Conservation (phyloP, 805 yeast species). For the Starmerella scarabaei region DNA sequence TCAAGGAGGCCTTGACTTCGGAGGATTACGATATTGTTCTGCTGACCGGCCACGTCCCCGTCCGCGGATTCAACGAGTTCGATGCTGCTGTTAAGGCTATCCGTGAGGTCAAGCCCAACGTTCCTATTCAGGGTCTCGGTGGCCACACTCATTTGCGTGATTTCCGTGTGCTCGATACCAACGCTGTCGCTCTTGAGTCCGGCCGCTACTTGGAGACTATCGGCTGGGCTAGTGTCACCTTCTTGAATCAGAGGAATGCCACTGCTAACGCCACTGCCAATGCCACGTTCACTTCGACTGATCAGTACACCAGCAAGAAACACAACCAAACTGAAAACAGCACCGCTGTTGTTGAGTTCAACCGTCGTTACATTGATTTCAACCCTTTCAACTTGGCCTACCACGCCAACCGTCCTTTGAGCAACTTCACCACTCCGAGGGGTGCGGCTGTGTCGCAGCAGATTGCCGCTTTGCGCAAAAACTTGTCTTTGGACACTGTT, state of each 20-base stretch:
- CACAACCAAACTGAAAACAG: constrained; percentile 7
- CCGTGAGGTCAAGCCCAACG: constrained; percentile 46
- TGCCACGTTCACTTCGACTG: constrained; percentile 1
- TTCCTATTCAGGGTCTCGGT: constrained; percentile 73
- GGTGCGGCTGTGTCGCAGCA: constrained; percentile 40
- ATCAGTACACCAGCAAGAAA: neutral
- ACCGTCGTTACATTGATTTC: constrained; percentile 73
- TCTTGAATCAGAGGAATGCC: neutral
- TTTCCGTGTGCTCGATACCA: constrained; percentile 52
- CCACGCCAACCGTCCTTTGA: constrained; percentile 36
- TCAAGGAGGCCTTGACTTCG: constrained; percentile 33
- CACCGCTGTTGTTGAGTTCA: constrained; percentile 28
- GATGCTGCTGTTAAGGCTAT: constrained; percentile 36
- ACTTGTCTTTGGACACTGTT: constrained; percentile 40
- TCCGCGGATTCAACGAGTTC: constrained; percentile 45
- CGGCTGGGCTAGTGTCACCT: constrained; percentile 64
- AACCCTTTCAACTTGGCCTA: constrained; percentile 54
- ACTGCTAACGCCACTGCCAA: constrained; percentile 5
- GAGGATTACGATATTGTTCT: constrained; percentile 51
- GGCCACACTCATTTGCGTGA: constrained; percentile 93
- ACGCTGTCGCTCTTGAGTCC: constrained; percentile 71
- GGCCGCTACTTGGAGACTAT: constrained; percentile 88
- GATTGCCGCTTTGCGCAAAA: constrained; percentile 34
- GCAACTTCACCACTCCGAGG: constrained; percentile 38
- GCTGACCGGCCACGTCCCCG: constrained; percentile 71